Evolutionary conservation across 495 filamentous ascomycete genomes (phyloP), one percentile per base, ranked within the genome.

Genomic region (Daldinia concentrica): DNA sequence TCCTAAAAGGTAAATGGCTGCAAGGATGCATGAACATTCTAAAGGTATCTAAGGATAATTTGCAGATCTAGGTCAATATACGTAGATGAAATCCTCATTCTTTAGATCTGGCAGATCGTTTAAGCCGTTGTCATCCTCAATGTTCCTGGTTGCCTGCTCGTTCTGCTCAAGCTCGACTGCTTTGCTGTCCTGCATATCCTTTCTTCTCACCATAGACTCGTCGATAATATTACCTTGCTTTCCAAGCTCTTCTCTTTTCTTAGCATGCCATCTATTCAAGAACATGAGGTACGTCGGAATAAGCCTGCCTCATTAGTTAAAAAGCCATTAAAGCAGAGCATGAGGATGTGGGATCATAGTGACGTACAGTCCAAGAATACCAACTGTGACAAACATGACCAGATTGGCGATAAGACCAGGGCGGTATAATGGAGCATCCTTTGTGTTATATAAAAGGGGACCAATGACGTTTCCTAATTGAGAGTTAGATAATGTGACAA

Each of bases 1-100:
- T 48, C 43, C 3, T 11, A 17, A 7, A 41, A n/a, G 4, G 15
- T 9, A 41, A 17, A 1, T 36, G 2, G 2, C n/a, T 24, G 12
- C 15, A 11, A 36, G 12, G 8, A 36, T 17, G n/a, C 30, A 1
- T 26, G 2, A 1, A 17, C 1, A 39, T 37, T n/a, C 11, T 26
- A 26, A n/a, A n/a, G 8, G 6, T 14, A 52, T 26, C 7, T 37
- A 29, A n/a, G 15, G 32, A 22, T 30, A 12, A 6, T 11, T 45
- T 29, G 27, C 17, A 8, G 45, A 45, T 3, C 29, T 0, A 12
- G 3, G 4, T 36, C 81, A 88, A 58, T 87, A 88, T 19, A 89
- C 86, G 71, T 86, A 87, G 26, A 88, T 85, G 68, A 88, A 88
- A 48, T 88, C 85, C 70, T 88, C 87, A 37, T 89, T 88, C 68